Evolutionary conservation across 2,329 filamentous ascomycete species (phyloP).

Genomic region (Trichoderma sp.): DNA sequence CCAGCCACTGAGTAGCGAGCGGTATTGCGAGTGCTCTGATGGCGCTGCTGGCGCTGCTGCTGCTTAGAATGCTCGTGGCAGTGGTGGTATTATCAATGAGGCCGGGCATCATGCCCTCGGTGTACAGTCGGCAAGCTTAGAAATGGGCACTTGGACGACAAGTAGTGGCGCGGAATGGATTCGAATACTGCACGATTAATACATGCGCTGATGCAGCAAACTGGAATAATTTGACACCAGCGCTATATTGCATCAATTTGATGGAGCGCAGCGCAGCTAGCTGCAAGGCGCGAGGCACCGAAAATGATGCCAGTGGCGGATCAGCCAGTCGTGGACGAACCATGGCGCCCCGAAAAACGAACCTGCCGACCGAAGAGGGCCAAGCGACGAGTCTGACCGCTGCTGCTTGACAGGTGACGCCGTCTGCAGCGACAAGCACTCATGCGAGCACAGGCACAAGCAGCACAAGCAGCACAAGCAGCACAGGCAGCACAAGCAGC

Average conservation of each 20-base stretch:
- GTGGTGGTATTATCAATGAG: background rate
- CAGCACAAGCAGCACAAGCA: slow-evolving; percentile 7
- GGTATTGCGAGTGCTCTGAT: background rate
- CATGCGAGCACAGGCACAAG: background rate
- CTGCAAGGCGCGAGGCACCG: slow-evolving; percentile 21
- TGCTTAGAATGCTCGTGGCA: background rate
- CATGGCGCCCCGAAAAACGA: slow-evolving; percentile 11
- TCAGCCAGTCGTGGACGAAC: slow-evolving; percentile 20
- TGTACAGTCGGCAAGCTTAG: background rate
- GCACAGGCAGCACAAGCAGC: background rate
- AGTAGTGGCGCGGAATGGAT: background rate
- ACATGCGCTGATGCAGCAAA: background rate
- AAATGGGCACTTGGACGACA: no score
- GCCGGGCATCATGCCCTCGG: background rate
- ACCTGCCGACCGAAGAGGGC: background rate
- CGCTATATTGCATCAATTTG: background rate
- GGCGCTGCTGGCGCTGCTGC: background rate
- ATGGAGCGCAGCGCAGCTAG: background rate
- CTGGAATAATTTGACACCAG: background rate
- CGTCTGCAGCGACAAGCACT: background rate
- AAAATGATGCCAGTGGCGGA: slow-evolving; percentile 13
- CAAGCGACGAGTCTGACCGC: background rate
- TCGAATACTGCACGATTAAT: background rate
- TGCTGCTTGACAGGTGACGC: slow-evolving; percentile 22
- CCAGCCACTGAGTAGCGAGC: background rate